Conservation (phyloP, 306 rosid species). For the Rubus idaeus region DNA sequence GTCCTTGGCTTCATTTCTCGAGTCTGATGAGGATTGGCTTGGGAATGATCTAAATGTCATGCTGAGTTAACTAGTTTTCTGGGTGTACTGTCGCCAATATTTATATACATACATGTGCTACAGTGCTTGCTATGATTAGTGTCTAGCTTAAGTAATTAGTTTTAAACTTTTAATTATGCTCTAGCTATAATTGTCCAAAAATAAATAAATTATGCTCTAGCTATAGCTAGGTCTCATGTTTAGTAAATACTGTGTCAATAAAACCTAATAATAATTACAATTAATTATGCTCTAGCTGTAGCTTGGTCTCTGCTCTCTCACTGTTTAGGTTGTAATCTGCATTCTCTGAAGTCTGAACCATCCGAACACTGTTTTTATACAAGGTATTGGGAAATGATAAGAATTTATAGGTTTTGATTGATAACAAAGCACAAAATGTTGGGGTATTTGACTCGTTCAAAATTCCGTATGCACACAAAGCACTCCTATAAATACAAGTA, state of each 20-base stretch:
- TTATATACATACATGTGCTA: neutral
- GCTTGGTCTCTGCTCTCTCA: neutral
- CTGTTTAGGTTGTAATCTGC: neutral
- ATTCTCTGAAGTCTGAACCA: neutral
- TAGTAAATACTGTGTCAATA: neutral
- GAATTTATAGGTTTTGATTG: neutral
- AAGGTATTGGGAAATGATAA: neutral
- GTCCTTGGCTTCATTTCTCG: constrained; percentile 14
- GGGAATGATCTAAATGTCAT: constrained; percentile 12
- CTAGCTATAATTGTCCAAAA: too few species aligned
- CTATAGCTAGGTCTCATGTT: neutral
- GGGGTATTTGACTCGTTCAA: neutral
- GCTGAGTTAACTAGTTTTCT: neutral
- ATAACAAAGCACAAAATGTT: neutral
- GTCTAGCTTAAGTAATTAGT: neutral
- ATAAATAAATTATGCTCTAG: too few species aligned
- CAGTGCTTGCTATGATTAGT: neutral
- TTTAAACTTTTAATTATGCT: too few species aligned
- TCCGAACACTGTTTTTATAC: neutral
- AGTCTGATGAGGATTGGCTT: constrained; percentile 17
- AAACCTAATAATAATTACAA: neutral
- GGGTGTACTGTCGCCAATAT: neutral
- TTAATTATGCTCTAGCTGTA: neutral
- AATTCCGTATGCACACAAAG: neutral
- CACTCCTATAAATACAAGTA: neutral